Base-by-base conservation (phyloP, 2,329 filamentous ascomycete genomes). In the Trichoderma sp. region DNA sequence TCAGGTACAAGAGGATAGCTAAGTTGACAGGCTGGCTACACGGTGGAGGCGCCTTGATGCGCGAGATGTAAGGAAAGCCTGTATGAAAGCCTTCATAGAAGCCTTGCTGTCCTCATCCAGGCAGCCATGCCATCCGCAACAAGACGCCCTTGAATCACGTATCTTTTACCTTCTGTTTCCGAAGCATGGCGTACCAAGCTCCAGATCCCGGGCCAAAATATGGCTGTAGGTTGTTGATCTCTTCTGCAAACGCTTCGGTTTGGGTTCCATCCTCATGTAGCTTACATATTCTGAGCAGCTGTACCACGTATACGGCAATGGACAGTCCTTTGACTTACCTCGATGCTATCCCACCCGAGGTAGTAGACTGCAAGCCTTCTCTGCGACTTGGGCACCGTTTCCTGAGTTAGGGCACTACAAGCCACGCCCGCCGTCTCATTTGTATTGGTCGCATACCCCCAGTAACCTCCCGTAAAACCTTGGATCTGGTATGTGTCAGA, bases 331-430 rank as follows among this genome's bases (percentile, higher is more conserved):
- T 15, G 0, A 15, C 41, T 51, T 41, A 68, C 69, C 69, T 71
- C 69, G 39, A 71, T 67, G n/a, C 69, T 70, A 12, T 71, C 69
- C 69, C 69, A 70, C 1, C 69, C 69, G 1, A 70, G 63, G 44
- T 44, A 63, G 39, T 69, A 69, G 4, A 68, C 45, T 5, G 64
- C 68, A 1, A 71, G 47, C 15, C 69, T 61, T 7, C 52, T 66
- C 9, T 69, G 61, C 0, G 26, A 21, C 9, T 62, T 41, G 0
- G 47, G 3, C 2, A 69, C 12, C 7, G 15, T 15, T 15, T 65
- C 41, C 5, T 30, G n/a, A 15, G 45, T 6, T 14, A 9, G 12
- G 3, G 14, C 3, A 12, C 15, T n/a, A 10, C 60, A 50, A n/a
- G 51, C 34, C 3, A 41, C 63, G 0, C 69, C 69, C 3, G 14